Base-by-base conservation (phyloP, 2,329 filamentous ascomycete genomes). In the Zymoseptoria brevis region DNA sequence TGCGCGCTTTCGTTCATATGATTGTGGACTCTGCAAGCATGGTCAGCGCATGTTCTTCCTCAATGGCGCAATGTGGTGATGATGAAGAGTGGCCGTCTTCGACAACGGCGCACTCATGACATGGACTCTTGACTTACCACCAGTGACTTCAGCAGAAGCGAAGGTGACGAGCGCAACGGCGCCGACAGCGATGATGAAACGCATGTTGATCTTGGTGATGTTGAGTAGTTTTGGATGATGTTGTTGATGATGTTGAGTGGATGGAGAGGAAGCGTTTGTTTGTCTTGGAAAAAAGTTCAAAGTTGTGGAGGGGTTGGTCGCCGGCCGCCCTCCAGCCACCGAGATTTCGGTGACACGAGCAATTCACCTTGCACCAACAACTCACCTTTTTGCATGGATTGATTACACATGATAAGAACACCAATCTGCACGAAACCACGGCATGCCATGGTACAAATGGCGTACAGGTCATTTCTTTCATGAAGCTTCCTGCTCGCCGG, bases 101-200 rank as follows among this genome's bases (percentile, higher is more conserved):
- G 35, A 45, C 6, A 50, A n/a, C 35, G 24, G 19, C 19, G 21
- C 22, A 24, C 13, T 49, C 45, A 22, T 16, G 8, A 22, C 29
- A 16, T 49, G 26, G 45, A 55, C 53, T 41, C n/a, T 21, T 49
- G 13, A 61, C 64, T 52, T 51, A 66, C 60, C 61, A 70, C 67
- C 66, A 60, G 67, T 68, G 55, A 55, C 61, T 45, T 68, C 64
- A 19, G 67, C 67, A 16, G 56, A 48, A 50, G 63, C 64, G 55
- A 65, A 41, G 53, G 62, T 53, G 59, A 67, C 60, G 59, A 70
- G 63, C 50, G 63, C 66, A 59, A 61, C 57, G 54, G 63, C 61
- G 62, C 67, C 62, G 60, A 66, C 22, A 49, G 61, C 55, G 61
- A 68, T 59, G 62, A 62, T 56, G 51, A 64, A 64, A 62, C 62